These are phyloP conservation scores for Phylloboletellus chloephorus DNA, from an alignment of 1,284 basidiomycete genomes.

Conservation along the genomic window DNA sequence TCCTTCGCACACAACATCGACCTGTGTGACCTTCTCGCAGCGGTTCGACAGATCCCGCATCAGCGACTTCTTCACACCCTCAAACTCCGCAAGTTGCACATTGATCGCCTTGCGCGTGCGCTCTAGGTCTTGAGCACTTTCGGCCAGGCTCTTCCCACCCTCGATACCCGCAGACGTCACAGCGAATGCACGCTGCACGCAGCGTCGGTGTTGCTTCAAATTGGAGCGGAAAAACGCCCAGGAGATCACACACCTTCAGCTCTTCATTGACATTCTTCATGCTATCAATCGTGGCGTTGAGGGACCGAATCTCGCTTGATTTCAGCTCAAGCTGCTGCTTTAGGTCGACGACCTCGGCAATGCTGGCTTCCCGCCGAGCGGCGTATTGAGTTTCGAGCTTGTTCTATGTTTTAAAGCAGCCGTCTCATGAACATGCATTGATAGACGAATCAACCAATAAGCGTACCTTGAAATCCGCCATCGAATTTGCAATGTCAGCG, in stretches of 20 bases:
- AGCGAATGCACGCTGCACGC: conserved; percentile 84
- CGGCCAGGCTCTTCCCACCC: conserved; percentile 92
- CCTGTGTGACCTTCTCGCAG: conserved; percentile 84
- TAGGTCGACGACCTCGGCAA: conserved; percentile 83
- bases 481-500: conserved; percentile 74
- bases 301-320: conserved; percentile 77
- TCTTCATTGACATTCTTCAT: conserved; percentile 97
- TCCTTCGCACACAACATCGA: conserved; percentile 3
- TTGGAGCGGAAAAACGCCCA: not conserved
- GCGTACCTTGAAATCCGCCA: conserved; percentile 85
- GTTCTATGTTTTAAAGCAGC: conserved; percentile 45
- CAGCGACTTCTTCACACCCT: conserved; percentile 96
- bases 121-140: conserved; percentile 96
- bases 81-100: conserved; percentile 95
- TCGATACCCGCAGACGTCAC: conserved; percentile 95
- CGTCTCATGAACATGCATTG: conserved; percentile 7
- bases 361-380: conserved; percentile 85
- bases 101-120: conserved; percentile 95
- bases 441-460: conserved; percentile 8
- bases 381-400: conserved; percentile 94
- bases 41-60: conserved; percentile 99
- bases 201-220: conserved; percentile 9
- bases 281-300: conserved; percentile 86
- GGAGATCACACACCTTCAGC: conserved; percentile 67
- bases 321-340: conserved; percentile 90